Evolutionary conservation across 768 basidiomycete genomes (phyloP).

Genomic region (Crepidotus variabilis): DNA sequence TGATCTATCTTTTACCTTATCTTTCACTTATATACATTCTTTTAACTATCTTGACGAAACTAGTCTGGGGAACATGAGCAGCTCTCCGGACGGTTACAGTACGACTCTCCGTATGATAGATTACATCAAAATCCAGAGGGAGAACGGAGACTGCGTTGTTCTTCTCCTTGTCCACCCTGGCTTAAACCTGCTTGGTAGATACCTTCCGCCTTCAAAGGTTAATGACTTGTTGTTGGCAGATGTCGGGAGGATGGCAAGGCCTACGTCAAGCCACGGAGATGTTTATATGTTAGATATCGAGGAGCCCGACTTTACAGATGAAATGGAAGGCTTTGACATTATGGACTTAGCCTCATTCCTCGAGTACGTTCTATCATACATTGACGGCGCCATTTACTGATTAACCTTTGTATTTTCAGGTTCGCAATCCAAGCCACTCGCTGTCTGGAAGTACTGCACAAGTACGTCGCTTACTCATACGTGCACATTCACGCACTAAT

Average conservation of each 20-base stretch:
- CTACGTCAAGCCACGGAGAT: conserved; percentile 43
- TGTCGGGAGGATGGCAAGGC: conserved; percentile 33
- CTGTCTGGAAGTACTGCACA: conserved; percentile 66
- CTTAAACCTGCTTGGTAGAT: conserved; percentile 63
- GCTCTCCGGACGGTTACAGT: conserved; percentile 47
- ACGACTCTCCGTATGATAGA: conserved; percentile 58
- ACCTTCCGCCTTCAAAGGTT: conserved; percentile 61
- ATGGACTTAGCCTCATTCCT: conserved; percentile 78
- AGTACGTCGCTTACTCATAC: conserved; percentile 26
- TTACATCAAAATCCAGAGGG: conserved; percentile 61
- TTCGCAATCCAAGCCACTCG: conserved; percentile 75
- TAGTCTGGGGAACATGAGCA: conserved; percentile 50
- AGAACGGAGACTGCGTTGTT: conserved; percentile 65
- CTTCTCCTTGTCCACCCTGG: conserved; percentile 72
- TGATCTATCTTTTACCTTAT: neutral
- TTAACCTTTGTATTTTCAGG: conserved; percentile 26
- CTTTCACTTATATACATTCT: neutral
- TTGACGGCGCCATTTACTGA: conserved; percentile 1
- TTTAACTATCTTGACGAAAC: neutral
- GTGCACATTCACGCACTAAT: conserved; percentile 7
- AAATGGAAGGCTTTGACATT: conserved; percentile 58
- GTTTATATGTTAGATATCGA: conserved; percentile 46
- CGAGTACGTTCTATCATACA: conserved; percentile 42
- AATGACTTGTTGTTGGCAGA: conserved; percentile 67
- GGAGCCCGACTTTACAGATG: conserved; percentile 43